Evolutionary conservation across 257 asterid species (phyloP), one percentile per base, ranked within the genome.

Genomic region (Nicotiana knightiana): DNA sequence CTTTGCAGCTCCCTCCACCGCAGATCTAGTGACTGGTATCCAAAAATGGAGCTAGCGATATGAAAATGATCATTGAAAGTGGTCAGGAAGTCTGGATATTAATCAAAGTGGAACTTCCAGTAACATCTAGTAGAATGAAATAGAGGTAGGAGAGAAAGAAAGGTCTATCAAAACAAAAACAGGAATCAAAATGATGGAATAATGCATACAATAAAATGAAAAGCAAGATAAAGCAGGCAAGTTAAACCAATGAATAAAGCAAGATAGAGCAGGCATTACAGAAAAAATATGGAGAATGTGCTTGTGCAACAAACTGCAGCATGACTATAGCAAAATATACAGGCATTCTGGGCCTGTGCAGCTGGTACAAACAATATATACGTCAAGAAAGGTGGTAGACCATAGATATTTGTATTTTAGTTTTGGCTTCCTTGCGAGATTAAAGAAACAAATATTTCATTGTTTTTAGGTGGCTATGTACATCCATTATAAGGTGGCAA

Each of bases 1-100:
- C 83, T 85, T 88, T 54, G 91, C 80, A 83, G 85, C 86, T 65
- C 87, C 89, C 83, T 91, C 91, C 67, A 54, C 76, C 53, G 71
- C 75, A 54, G 16, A 46, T 83, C 89, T 83, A 32, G 81, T 84
- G 39, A 55, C 80, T 11, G 61, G 78, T 78, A 76, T 2, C 37
- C 83, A 83, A 67, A 82, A 80, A 67, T 86, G 77, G 32, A 81
- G 86, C 90, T 87, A 55, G 5, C 24, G 76, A 65, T 2, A 70
- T 12, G 1, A 39, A 70, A 70, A 15, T 2, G 4, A 13, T 26
- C 79, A 73, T 30, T 13, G 26, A 24, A 26, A 48, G 7, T 26
- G 24, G 62, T 48, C 62, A 51, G 62, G 8, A 51, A 73, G 43
- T 73, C 39, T 26, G 24, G 62, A 46, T 73, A 46, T 9, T 48